Conservation (phyloP, 305 asterid genomes). For the Solanum aculeatissimum region DNA sequence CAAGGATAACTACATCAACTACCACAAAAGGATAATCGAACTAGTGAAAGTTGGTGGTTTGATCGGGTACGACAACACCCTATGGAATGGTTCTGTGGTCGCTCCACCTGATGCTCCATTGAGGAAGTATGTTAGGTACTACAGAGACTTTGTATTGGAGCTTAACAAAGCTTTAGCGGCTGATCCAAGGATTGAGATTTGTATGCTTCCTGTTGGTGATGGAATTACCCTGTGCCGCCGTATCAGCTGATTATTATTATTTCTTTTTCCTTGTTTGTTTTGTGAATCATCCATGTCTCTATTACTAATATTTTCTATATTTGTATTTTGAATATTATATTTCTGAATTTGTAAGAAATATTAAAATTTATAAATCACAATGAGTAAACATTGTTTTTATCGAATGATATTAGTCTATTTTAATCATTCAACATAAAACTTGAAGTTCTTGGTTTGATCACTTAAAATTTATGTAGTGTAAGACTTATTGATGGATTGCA, state of each 20-base stretch:
- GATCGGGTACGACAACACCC: slow-evolving; percentile 80
- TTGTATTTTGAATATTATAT: background rate
- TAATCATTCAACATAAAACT: too few species aligned
- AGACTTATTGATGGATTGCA: too few species aligned
- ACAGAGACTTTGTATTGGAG: slow-evolving; percentile 59
- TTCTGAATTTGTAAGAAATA: background rate
- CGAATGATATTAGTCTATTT: background rate
- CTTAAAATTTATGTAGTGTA: background rate
- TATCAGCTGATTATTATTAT: slow-evolving; percentile 18
- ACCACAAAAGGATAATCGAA: slow-evolving; percentile 59
- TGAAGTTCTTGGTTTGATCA: background rate
- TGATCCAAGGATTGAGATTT: slow-evolving; percentile 83
- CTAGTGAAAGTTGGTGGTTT: slow-evolving; percentile 67
- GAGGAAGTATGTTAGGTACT: slow-evolving; percentile 54
- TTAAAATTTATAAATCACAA: background rate
- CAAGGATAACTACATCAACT: slow-evolving; percentile 65
- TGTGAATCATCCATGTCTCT: background rate
- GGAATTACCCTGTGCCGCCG: slow-evolving; percentile 95
- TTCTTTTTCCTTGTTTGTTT: background rate
- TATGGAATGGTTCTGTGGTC: slow-evolving; percentile 77
- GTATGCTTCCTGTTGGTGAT: slow-evolving; percentile 87
- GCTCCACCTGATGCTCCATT: slow-evolving; percentile 74
- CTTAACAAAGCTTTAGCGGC: slow-evolving; percentile 75
- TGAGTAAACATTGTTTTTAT: background rate
- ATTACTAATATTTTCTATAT: background rate